Percentiles rank a stretch among this genome's conserved stretches.
Conservation (phyloP, 306 rosid species). For the Cucumis melo region DNA sequence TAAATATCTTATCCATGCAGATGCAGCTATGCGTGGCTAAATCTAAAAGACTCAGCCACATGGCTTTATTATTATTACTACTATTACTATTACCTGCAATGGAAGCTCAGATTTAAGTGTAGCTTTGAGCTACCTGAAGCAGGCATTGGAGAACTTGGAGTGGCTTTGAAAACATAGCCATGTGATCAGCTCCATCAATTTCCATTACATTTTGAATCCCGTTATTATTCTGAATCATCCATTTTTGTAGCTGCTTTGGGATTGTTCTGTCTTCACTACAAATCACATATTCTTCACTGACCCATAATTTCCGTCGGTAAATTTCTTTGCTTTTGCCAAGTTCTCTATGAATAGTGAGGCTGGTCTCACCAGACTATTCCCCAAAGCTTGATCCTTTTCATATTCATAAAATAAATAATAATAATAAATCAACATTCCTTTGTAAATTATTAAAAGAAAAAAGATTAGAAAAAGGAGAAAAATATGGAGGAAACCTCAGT, state of each 20-base stretch:
- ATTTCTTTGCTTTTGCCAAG: neutral
- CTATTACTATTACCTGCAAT: neutral
- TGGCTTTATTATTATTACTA: no score
- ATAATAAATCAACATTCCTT: neutral
- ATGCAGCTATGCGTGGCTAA: no score
- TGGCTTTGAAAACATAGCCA: slow-evolving; percentile 28
- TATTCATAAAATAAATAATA: neutral
- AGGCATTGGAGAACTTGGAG: slow-evolving; percentile 18
- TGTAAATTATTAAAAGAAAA: neutral
- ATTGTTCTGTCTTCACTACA: slow-evolving; percentile 11
- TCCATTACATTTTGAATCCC: slow-evolving; percentile 28
- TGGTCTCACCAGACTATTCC: neutral
- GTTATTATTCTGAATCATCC: neutral
- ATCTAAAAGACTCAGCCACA: no score
- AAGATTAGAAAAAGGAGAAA: neutral
- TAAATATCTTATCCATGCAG: no score
- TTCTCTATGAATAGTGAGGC: neutral
- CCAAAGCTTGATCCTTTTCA: slow-evolving; percentile 2
- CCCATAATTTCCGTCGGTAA: slow-evolving; percentile 8
- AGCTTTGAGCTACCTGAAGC: slow-evolving; percentile 11
- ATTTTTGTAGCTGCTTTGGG: neutral
- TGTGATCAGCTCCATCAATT: slow-evolving; percentile 30
- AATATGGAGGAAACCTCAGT: neutral
- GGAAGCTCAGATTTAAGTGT: neutral
- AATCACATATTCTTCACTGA: slow-evolving; percentile 2